Percentiles rank a stretch among this genome's conserved stretches.
Conservation (phyloP, 2,329 filamentous ascomycete species). For the Trichoderma semiorbis region DNA sequence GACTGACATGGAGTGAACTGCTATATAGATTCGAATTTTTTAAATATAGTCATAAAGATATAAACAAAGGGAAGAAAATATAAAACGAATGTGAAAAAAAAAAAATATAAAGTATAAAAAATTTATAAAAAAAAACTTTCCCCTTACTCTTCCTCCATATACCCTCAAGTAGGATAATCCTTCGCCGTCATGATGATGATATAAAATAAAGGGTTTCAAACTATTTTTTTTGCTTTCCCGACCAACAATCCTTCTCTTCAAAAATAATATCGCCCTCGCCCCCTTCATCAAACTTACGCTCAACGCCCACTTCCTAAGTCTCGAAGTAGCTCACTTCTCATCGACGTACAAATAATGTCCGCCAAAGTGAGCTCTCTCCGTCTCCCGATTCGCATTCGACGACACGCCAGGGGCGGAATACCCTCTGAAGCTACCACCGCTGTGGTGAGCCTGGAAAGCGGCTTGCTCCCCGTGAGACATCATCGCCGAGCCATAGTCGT, state of each 20-base stretch:
- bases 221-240: not conserved
- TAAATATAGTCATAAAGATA: not conserved
- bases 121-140: not conserved
- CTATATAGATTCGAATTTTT: not conserved
- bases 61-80: not conserved
- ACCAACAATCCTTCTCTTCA: not conserved
- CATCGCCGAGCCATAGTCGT: not conserved
- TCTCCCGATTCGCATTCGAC: not conserved
- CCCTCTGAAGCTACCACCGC: not conserved
- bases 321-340: not conserved
- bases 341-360: not conserved
- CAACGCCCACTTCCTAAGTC: not conserved
- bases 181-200: not conserved
- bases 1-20: not conserved
- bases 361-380: not conserved
- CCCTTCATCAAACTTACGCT: not conserved
- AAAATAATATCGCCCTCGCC: not conserved
- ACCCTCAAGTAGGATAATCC: not conserved
- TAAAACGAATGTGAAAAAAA: not conserved
- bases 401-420: not conserved
- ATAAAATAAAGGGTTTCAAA: not conserved
- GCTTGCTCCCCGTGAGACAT: not conserved
- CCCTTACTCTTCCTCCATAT: not conserved
- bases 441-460: constrained; percentile 4
- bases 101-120: not conserved